Base-by-base conservation (phyloP, 1,284 basidiomycete species). In the Afroboletus lepidellus region DNA sequence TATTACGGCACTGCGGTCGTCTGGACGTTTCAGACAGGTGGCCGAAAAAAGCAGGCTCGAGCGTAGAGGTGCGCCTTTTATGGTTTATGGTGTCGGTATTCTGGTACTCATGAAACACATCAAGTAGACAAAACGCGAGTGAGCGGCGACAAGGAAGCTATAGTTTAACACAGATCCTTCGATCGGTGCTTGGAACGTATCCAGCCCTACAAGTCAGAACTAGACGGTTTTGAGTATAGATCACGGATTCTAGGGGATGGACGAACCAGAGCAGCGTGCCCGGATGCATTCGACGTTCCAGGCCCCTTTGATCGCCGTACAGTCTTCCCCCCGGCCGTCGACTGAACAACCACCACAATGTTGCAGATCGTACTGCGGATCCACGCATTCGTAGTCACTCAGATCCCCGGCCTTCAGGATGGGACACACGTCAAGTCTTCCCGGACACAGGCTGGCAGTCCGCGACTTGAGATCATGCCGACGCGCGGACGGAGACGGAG, bases 321-420 rank as follows among this genome's bases (percentile, higher is more conserved):
- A 92, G 68, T 92, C 85, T 62, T 80, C 72, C 29, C 90, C 90
- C 47, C 76, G 66, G 30, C 83, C 82, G 25, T 76, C 70, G 8
- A 80, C 77, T 5, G 79, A 70, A 65, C 89, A 92, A 38, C 90
- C 90, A 61, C 89, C 89, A 67, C 90, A 92, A 44, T 81, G 80
- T 55, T 77, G 72, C 37, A 86, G 74, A 56, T 87, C 84, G 29
- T 69, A 69, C 13, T 64, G 57, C 46, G 74, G 77, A 65, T 86
- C 81, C 41, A 85, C 57, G 57, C 86, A 90, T 65, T 89, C 86
- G 60, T 79, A 85, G 50, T 82, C 78, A 36, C 72, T 73, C 23
- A 65, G 45, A 27, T 63, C 62, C 11, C 58, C 62, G 20, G 72
- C 54, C 27, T 74, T 76, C 15, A 68, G 50, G 57, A 87, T 75